Evolutionary conservation across 352 stramenopile species (phyloP), one percentile per base, ranked within the genome.

Genomic region (Pythium insidiosum): DNA sequence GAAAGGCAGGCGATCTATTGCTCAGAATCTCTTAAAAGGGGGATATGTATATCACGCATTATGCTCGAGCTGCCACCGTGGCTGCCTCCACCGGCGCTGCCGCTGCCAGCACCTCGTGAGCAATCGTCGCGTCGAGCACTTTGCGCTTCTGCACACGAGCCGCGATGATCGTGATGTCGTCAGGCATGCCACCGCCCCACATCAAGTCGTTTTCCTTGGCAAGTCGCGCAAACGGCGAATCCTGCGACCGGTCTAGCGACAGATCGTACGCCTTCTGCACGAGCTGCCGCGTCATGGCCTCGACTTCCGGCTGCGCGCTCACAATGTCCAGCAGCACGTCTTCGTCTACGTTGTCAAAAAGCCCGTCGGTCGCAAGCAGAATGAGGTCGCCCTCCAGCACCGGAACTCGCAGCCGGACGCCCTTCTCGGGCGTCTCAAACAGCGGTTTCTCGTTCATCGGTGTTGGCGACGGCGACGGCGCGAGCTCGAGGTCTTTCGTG

Each of bases 121-220:
- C 15, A 5, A n/a, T 34, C 4, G 25, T 21, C 3, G 31, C 41
- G 10, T 51, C 51, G 11, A 31, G 23, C 2, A 51, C 31, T 13
- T 61, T 67, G 42, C 71, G 63, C 38, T 80, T 79, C 5, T 56
- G 61, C 18, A 87, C 73, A 15, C 75, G 71, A 12, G 76, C 71
- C 3, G 72, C 65, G 48, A 86, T 85, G 55, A 89, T 79, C 5
- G 78, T 89, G 43, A 92, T 88, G 59, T 96, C 85, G 53, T 96
- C 85, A 2, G 84, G 84, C 76, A 95, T 94, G 18, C 90, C 95
- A 46, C 95, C 95, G 20, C 73, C 72, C 93, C 94, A 99, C 65
- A 98, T 84, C 24, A 98, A 95, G 61, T 99, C 95, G 73, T 98
- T 98, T 38, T 99, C 95, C 60, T 99, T 99, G 6, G 95, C 95